Evolutionary conservation across 306 rosid species (phyloP).

Genomic region (Herpetospermum pedunculosum): DNA sequence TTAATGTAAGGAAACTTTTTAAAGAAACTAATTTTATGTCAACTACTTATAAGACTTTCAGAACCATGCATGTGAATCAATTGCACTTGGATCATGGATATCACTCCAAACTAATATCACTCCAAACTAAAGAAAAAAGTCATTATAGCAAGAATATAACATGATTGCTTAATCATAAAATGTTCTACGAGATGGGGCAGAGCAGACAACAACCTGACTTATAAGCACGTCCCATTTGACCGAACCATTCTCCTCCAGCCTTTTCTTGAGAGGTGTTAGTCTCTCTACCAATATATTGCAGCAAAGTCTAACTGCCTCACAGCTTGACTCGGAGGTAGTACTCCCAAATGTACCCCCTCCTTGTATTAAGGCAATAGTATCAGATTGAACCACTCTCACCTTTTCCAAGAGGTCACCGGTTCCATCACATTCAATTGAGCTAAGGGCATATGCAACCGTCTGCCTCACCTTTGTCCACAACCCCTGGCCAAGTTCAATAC

Average conservation of each 20-base stretch:
- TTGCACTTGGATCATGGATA: neutral
- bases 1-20: neutral
- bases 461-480: slow-evolving; percentile 98
- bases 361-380: slow-evolving; percentile 70
- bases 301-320: slow-evolving; percentile 73
- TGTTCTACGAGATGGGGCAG: neutral
- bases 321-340: slow-evolving; percentile 90
- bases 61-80: neutral
- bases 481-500: slow-evolving; percentile 91
- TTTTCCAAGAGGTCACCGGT: slow-evolving; percentile 36
- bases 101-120: neutral
- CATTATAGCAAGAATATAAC: neutral
- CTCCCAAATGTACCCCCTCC: slow-evolving; percentile 85
- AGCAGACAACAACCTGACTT: slow-evolving; percentile 39
- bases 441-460: slow-evolving; percentile 68
- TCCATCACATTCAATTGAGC: slow-evolving; percentile 42
- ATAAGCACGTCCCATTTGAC: slow-evolving; percentile 71
- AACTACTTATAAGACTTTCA: neutral
- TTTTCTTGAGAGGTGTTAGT: slow-evolving; percentile 51
- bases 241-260: slow-evolving; percentile 38
- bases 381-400: slow-evolving; percentile 71
- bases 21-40: neutral
- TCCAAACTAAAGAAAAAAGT: neutral
- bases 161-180: neutral
- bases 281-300: slow-evolving; percentile 74